phyloP scores from a whole-genome alignment of 2,329 filamentous ascomycete species.

The Talaromyces sp. region DNA sequence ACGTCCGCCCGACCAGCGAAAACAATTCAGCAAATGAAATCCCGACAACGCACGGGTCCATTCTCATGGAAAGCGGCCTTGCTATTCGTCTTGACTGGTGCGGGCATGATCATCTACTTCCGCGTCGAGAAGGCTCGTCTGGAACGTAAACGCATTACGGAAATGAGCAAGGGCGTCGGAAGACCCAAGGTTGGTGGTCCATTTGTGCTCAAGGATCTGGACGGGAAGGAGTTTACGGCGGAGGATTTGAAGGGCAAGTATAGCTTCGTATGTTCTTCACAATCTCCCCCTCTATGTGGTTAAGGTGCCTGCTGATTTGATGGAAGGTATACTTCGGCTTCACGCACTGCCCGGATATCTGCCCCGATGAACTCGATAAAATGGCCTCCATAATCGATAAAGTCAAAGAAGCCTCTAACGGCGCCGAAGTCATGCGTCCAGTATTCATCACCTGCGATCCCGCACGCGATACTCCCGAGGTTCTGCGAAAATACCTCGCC shows the following conservation, averaged over 20 bases:
- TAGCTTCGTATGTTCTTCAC: conserved; percentile 42
- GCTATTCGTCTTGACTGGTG: conserved; percentile 77
- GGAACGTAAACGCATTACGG: conserved; percentile 81
- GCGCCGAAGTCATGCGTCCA: conserved; percentile 57
- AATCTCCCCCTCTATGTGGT: neutral
- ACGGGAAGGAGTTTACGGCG: conserved; percentile 73
- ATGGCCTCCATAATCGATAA: conserved; percentile 93
- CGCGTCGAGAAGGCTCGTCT: conserved; percentile 88
- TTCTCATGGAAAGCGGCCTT: conserved; percentile 90
- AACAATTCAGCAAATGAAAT: conserved; percentile 41
- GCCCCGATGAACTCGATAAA: conserved; percentile 97
- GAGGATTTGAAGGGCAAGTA: conserved; percentile 84
- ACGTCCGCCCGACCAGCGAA: conserved; percentile 26
- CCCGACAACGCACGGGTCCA: conserved; percentile 51
- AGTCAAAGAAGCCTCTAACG: conserved; percentile 43
- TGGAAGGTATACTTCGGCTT: conserved; percentile 95
- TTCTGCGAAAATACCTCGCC: conserved; percentile 76
- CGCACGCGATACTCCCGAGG: conserved; percentile 78
- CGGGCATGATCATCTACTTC: conserved; percentile 81
- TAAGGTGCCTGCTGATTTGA: neutral
- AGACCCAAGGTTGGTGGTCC: conserved; percentile 87
- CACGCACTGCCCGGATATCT: conserved; percentile 97
- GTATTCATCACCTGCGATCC: conserved; percentile 97
- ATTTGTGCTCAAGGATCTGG: conserved; percentile 77
- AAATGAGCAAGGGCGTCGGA: conserved; percentile 89